Evolutionary conservation across 305 asterid species (phyloP).

Genomic region (Plantago lanceolata): DNA sequence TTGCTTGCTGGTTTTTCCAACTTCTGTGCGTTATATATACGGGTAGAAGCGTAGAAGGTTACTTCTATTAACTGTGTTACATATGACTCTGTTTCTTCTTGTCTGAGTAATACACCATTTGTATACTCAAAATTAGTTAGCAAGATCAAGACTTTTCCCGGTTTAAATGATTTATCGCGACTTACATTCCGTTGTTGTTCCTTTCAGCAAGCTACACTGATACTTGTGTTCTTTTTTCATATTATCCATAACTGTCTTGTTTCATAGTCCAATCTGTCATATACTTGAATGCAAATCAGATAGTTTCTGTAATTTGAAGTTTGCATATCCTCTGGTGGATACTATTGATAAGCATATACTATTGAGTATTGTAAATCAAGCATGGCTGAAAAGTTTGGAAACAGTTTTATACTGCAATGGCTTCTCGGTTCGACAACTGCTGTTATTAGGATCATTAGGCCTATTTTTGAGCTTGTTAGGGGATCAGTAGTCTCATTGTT

Average conservation of each 20-base stretch:
- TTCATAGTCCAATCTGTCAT: too few relatives aligned
- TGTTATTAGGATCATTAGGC: not conserved
- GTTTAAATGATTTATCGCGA: too few relatives aligned
- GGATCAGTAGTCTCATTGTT: conserved; percentile 44
- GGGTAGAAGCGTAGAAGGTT: not conserved
- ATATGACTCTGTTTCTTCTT: not conserved
- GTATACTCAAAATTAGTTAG: not conserved
- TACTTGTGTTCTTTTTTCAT: too few relatives aligned
- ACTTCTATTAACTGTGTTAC: not conserved
- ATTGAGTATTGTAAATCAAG: not conserved
- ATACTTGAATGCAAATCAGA: too few relatives aligned
- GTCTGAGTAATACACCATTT: not conserved
- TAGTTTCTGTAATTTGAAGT: too few relatives aligned
- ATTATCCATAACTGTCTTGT: too few relatives aligned
- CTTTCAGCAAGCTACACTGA: not conserved
- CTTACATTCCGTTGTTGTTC: not conserved
- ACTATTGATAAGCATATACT: too few relatives aligned
- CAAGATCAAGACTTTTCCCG: too few relatives aligned
- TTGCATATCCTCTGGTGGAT: too few relatives aligned
- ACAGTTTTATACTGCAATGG: not conserved
- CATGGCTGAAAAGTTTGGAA: not conserved
- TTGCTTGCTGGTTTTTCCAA: not conserved
- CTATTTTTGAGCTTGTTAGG: conserved; percentile 19
- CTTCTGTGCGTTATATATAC: not conserved
- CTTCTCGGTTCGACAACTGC: not conserved